These are phyloP conservation scores for Microdochium nivale DNA, from an alignment of 2,329 filamentous ascomycete genomes.

Conservation along the genomic window DNA sequence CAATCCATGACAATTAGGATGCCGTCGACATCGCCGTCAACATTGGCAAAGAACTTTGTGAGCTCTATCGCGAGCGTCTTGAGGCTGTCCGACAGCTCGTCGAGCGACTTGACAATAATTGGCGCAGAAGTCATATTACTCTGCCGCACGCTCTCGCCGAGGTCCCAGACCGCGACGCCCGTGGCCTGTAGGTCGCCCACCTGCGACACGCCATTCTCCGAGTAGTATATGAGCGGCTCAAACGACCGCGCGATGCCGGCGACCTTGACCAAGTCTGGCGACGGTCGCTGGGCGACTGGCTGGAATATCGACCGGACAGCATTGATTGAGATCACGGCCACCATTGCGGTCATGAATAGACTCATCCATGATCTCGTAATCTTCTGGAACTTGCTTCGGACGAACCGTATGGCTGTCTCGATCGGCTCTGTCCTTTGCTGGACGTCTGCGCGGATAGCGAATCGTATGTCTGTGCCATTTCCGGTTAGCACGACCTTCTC, in stretches of 20 bases:
- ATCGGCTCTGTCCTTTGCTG: conserved; percentile 81
- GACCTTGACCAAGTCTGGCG: conserved; percentile 83
- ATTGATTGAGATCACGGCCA: conserved; percentile 56
- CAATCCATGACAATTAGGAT: conserved; percentile 96
- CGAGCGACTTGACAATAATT: conserved; percentile 77
- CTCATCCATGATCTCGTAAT: conserved; percentile 64
- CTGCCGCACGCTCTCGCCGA: conserved; percentile 79
- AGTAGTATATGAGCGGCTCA: conserved; percentile 91
- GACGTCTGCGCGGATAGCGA: conserved; percentile 79
- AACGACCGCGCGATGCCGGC: conserved; percentile 84
- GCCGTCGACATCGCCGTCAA: conserved; percentile 85
- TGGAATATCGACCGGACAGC: conserved; percentile 59
- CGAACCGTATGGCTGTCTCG: conserved; percentile 58
- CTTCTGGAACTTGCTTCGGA: conserved; percentile 49
- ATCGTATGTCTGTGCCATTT: conserved; percentile 63
- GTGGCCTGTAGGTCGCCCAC: conserved; percentile 86
- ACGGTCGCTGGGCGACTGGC: conserved; percentile 56
- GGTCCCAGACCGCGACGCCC: conserved; percentile 87
- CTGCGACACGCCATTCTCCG: conserved; percentile 78
- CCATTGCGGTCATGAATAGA: conserved; percentile 50
- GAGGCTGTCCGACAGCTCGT: conserved; percentile 76
- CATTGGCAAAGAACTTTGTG: conserved; percentile 85
- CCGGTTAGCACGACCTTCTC: conserved; percentile 8
- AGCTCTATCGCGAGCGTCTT: conserved; percentile 79
- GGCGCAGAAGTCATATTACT: conserved; percentile 88